phyloP scores from a whole-genome alignment of 140 eudicot species.

The Anethum foeniculum region DNA sequence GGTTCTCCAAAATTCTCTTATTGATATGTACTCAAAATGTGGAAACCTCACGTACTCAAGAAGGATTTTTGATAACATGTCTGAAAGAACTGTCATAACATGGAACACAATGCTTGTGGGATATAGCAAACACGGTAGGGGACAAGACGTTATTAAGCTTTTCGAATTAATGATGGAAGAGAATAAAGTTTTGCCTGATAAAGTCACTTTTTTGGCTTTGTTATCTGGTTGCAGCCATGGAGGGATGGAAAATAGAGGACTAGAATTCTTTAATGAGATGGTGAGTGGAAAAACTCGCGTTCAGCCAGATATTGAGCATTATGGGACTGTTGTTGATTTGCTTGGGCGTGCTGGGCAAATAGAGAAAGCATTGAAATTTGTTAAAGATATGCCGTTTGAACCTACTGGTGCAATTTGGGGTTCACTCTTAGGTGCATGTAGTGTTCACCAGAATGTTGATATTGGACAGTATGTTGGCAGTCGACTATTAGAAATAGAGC shows the following conservation, averaged over 20 bases:
- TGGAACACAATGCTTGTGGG: slow-evolving; percentile 96
- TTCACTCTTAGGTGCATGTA: slow-evolving; percentile 89
- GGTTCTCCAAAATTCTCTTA: slow-evolving; percentile 69
- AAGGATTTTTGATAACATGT: slow-evolving; percentile 60
- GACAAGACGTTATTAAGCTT: slow-evolving; percentile 42
- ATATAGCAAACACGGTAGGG: slow-evolving; percentile 77
- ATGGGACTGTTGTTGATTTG: slow-evolving; percentile 85
- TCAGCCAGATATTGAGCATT: slow-evolving; percentile 67
- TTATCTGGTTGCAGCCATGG: slow-evolving; percentile 93
- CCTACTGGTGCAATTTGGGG: slow-evolving; percentile 91
- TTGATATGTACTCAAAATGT: slow-evolving; percentile 98
- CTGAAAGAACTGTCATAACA: slow-evolving; percentile 70
- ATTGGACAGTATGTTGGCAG: slow-evolving; percentile 59
- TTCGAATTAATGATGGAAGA: slow-evolving; percentile 60
- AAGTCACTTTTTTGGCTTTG: slow-evolving; percentile 71
- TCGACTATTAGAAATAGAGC: slow-evolving; percentile 61
- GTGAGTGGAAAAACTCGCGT: slow-evolving; percentile 31
- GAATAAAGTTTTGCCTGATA: slow-evolving; percentile 51
- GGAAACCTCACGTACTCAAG: slow-evolving; percentile 69
- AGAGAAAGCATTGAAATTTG: slow-evolving; percentile 58
- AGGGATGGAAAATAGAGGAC: slow-evolving; percentile 61
- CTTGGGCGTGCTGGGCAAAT: slow-evolving; percentile 81
- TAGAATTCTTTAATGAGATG: slow-evolving; percentile 68
- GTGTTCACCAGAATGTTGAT: slow-evolving; percentile 51
- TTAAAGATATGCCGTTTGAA: slow-evolving; percentile 59